These are phyloP conservation scores for Cenchrus fungigraminus DNA, from an alignment of 176 grass and related monocot genomes.

Conservation along the genomic window DNA sequence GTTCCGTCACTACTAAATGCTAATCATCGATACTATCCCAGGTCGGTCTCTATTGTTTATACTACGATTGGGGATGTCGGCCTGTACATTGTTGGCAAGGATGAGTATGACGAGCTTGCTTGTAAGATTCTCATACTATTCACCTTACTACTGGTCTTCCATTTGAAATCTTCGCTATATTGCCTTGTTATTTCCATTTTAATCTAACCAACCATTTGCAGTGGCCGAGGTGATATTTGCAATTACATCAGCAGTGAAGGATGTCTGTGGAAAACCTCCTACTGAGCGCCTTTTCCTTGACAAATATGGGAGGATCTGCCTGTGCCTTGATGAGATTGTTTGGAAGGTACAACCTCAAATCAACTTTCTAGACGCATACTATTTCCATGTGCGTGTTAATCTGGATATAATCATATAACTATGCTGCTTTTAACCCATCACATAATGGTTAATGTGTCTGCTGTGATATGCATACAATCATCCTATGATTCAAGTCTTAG, in stretches of 20 bases:
- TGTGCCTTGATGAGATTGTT: slow-evolving; percentile 93
- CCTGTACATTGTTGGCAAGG: slow-evolving; percentile 93
- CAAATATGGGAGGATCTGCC: slow-evolving; percentile 87
- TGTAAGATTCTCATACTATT: slow-evolving; percentile 54
- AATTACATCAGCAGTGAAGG: slow-evolving; percentile 89
- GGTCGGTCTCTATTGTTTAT: slow-evolving; percentile 95
- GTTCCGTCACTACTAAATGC: not conserved
- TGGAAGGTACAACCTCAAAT: slow-evolving; percentile 64
- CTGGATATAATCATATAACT: not conserved
- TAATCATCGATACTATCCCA: slow-evolving; percentile 24
- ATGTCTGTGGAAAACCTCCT: slow-evolving; percentile 83
- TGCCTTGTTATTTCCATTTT: not conserved
- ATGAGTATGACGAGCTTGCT: slow-evolving; percentile 98
- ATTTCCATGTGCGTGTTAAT: not conserved
- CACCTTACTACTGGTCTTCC: not conserved
- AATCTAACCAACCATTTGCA: slow-evolving; percentile 19
- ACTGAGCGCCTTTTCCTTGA: slow-evolving; percentile 91
- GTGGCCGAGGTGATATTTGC: slow-evolving; percentile 93
- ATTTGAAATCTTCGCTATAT: not conserved
- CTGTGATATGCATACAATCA: no score
- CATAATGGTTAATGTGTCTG: no score
- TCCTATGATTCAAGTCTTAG: not conserved
- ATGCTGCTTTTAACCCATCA: not conserved
- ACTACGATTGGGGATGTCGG: slow-evolving; percentile 87
- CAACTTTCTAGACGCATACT: not conserved